Base-by-base conservation (phyloP, 2,329 filamentous ascomycete species). In the Elsinoe arachidis region DNA sequence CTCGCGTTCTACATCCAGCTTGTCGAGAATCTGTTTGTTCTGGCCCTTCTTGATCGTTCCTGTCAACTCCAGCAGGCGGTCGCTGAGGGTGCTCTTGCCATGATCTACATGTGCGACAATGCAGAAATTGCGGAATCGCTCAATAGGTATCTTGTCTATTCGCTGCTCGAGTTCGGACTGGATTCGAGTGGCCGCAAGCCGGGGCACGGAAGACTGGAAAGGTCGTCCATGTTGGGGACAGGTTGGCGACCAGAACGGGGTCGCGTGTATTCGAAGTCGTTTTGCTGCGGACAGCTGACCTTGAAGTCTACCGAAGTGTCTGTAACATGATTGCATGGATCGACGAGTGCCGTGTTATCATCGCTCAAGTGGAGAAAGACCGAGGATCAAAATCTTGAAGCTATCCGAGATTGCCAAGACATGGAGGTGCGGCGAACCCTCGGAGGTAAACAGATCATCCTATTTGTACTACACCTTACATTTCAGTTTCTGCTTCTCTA, bases 61-160 rank as follows among this genome's bases (percentile, higher is more conserved):
- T 1, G 93, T 99, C 62, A 95, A 78, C 77, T 99, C 93, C 61
- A 99, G 81, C 56, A 99, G 76, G 2, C 93, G 86, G 68, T 99
- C 93, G 63, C 87, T 92, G 55, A 99, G 83, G 3, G 93, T 99
- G 69, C 88, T 95, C 74, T 99, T 99, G 67, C 93, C 93, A 83
- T 99, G 93, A 71, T 99, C 93, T 69, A 99, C 95, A 71, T 99
- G 93, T 9, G 93, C 93, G 54, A 99, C 92, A 67, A 99, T 97
- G 73, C 93, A 99, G 72, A 99, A 99, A 72, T 99, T 99, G 61
- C 93, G 86, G 67, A 81, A 92, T 17, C 88, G 82, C 58, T 87
- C 83, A 66, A 91, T 86, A 2, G 88, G 88, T 56, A 92, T 91
- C 5, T 81, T 83, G 14, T 83, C 77, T 60, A 92, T 90, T 62